phyloP scores from a whole-genome alignment of 2,329 filamentous ascomycete species.

The Cladorrhinum sp. region DNA sequence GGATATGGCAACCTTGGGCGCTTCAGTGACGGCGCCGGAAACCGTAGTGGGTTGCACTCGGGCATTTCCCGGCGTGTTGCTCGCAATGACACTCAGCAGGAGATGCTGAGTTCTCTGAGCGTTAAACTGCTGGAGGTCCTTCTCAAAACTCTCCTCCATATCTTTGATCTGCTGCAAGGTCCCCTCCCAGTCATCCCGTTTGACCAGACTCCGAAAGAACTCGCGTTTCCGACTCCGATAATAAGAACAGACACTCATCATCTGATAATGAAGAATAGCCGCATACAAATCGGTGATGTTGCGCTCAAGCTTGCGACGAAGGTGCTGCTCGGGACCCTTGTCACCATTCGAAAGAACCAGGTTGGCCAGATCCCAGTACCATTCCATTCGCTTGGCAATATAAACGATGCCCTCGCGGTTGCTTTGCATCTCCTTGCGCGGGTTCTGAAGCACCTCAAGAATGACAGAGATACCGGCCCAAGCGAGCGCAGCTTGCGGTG shows the following conservation, averaged over 20 bases:
- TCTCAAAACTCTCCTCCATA: too few species aligned
- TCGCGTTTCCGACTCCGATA: constrained; percentile 28
- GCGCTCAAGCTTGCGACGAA: too few species aligned
- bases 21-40: too few species aligned
- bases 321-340: too few species aligned
- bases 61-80: too few species aligned
- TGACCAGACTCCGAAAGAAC: constrained; percentile 30
- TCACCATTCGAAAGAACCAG: constrained; percentile 29
- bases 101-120: too few species aligned
- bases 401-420: constrained; percentile 36
- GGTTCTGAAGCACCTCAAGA: constrained; percentile 34
- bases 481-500: constrained; percentile 36
- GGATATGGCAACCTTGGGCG: too few species aligned
- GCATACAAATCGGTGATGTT: constrained; percentile 33
- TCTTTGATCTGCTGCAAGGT: constrained; percentile 29
- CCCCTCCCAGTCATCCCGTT: constrained; percentile 35
- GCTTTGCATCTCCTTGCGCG: constrained; percentile 26
- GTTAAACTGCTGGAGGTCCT: too few species aligned
- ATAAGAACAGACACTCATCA: constrained; percentile 38
- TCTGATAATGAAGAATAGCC: constrained; percentile 38
- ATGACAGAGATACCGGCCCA: constrained; percentile 37
- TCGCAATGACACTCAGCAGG: too few species aligned
- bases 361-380: constrained; percentile 35
- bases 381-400: constrained; percentile 38
- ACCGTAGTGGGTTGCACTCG: neutral